Percentiles rank a stretch among this genome's conserved stretches.
These are phyloP conservation scores for Eucalyptus urophylla DNA, from an alignment of 345 rosid genomes.

Conservation along the genomic window DNA sequence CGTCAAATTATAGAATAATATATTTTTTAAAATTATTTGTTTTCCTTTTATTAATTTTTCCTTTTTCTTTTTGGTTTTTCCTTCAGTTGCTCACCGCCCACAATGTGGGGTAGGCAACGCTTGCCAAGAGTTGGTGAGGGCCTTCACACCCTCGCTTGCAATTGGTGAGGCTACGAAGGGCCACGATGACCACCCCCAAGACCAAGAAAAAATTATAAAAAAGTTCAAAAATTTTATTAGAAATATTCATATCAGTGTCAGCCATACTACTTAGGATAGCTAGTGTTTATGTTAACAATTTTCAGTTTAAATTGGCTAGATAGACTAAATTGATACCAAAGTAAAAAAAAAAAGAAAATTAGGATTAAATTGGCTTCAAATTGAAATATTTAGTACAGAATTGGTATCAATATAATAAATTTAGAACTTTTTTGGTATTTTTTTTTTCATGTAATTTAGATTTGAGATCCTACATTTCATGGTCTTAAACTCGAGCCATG, in stretches of 20 bases:
- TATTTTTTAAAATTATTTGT: rapidly evolving
- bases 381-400: too few relatives aligned
- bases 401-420: too few relatives aligned
- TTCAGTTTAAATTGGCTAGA: rapidly evolving
- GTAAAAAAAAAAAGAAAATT: too few relatives aligned
- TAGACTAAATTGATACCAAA: not conserved
- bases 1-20: rapidly evolving
- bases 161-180: not conserved
- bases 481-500: not conserved
- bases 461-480: not conserved
- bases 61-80: too few relatives aligned
- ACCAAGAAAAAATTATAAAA: too few relatives aligned
- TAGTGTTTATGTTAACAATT: too few relatives aligned
- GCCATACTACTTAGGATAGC: rapidly evolving
- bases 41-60: too few relatives aligned
- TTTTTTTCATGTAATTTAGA: not conserved
- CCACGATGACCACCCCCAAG: not conserved
- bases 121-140: not conserved
- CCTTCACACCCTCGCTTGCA: not conserved
- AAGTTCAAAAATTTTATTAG: too few relatives aligned
- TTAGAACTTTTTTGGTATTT: too few relatives aligned
- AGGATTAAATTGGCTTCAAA: too few relatives aligned
- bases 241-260: too few relatives aligned
- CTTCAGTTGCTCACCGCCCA: rapidly evolving
- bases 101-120: too few relatives aligned